A percentile compares a stretch with the other conserved stretches of the same genome.
Evolutionary conservation across 192 early-diverging fungal genomes (phyloP).

Genomic region (Helicostylum pulchrum): DNA sequence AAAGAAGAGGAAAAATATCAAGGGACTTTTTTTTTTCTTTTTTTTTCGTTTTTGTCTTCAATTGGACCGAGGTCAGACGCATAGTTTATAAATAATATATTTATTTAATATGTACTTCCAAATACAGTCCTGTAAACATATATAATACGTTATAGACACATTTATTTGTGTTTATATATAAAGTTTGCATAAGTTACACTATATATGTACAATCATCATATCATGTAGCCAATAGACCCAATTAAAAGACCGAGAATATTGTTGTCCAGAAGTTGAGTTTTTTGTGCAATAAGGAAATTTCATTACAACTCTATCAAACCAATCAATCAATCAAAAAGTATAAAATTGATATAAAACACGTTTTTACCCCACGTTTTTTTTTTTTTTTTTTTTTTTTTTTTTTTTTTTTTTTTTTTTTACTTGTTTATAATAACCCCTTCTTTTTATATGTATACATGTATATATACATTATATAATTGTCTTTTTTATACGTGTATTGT

Average conservation of each 20-base stretch:
- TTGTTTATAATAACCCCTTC: background rate
- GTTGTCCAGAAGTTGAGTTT: background rate
- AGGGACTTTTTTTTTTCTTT: constrained; percentile 1
- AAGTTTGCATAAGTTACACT: background rate
- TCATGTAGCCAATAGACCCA: constrained; percentile 3
- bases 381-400: background rate
- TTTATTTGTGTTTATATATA: background rate
- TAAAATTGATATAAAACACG: constrained; percentile 10
- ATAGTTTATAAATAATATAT: background rate
- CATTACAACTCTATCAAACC: constrained; percentile 1
- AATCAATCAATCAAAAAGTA: background rate
- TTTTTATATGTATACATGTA: background rate
- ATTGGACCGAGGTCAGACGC: background rate
- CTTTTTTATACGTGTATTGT: background rate
- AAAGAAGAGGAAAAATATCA: constrained; percentile 1
- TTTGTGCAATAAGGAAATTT: no score
- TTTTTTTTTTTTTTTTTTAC: background rate
- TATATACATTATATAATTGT: background rate
- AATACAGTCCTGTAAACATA: background rate
- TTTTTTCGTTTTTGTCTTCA: constrained; percentile 3
- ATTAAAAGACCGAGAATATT: constrained; percentile 11
- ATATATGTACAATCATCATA: background rate
- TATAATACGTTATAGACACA: background rate
- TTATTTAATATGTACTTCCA: background rate
- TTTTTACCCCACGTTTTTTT: constrained; percentile 3